A percentile compares a stretch with the other conserved stretches of the same genome.
These are phyloP conservation scores for Suhomyces coccinellae DNA, from an alignment of 1,139 yeast species.

Conservation along the genomic window DNA sequence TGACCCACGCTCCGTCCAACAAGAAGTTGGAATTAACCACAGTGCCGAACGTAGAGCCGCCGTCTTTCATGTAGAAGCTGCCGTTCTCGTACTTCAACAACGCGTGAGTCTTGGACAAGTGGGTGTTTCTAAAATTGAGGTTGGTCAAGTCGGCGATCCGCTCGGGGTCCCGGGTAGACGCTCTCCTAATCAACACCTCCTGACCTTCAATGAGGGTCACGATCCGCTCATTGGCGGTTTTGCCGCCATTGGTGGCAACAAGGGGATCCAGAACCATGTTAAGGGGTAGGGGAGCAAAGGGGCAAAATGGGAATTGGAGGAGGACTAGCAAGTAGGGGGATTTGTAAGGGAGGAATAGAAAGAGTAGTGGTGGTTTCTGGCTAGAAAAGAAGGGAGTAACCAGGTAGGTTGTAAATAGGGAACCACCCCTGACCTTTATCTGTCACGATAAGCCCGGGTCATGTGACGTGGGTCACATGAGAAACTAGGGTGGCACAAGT, in stretches of 20 bases:
- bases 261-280: slow-evolving; percentile 1
- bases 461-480: too few species aligned
- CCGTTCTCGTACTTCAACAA: slow-evolving; percentile 17
- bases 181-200: slow-evolving; percentile 25
- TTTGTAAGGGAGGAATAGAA: background rate
- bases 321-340: background rate
- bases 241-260: background rate
- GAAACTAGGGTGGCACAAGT: too few species aligned
- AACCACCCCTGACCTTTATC: slow-evolving; percentile 6
- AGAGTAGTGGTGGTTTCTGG: background rate
- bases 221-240: slow-evolving; percentile 19
- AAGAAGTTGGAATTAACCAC: slow-evolving; percentile 31
- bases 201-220: slow-evolving; percentile 20
- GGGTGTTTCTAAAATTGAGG: slow-evolving; percentile 33
- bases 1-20: slow-evolving; percentile 21
- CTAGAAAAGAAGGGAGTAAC: background rate
- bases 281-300: slow-evolving; percentile 1
- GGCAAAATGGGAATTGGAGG: background rate
- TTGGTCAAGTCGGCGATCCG: slow-evolving; percentile 29
- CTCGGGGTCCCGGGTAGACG: slow-evolving; percentile 28
- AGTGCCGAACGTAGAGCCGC: slow-evolving; percentile 44
- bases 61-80: slow-evolving; percentile 31
- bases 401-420: background rate
- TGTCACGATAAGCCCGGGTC: slow-evolving; percentile 1
- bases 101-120: slow-evolving; percentile 39